These are phyloP conservation scores for Antitrichia curtipendula DNA, from an alignment of 225 moss, liverwort and hornwort genomes.

Conservation along the genomic window DNA sequence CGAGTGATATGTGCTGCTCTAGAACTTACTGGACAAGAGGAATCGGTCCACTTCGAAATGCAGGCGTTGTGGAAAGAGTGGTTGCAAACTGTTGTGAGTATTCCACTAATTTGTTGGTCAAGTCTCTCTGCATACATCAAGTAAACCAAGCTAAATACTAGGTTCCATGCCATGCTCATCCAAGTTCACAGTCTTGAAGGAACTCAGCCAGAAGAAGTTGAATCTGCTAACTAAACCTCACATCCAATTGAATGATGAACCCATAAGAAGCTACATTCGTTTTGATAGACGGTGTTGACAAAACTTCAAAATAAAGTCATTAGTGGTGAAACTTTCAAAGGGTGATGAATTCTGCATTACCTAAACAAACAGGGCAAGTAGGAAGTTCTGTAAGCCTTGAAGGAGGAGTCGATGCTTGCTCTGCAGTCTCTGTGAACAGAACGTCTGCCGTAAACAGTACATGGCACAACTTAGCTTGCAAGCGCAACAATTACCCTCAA, in stretches of 20 bases:
- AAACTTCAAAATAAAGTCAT: not conserved
- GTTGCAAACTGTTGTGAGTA: conserved; percentile 92
- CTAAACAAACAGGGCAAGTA: conserved; percentile 94
- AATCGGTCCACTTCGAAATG: conserved; percentile 99
- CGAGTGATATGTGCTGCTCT: not conserved
- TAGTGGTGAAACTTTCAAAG: not conserved
- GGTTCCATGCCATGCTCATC: not conserved
- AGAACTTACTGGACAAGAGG: conserved; percentile 81
- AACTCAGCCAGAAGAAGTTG: not conserved
- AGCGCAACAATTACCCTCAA: not conserved
- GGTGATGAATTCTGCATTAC: conserved; percentile 4
- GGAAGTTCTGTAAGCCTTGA: conserved; percentile 88
- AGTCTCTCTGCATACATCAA: conserved; percentile 68
- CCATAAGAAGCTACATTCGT: not conserved
- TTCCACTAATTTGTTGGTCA: conserved; percentile 95
- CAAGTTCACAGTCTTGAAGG: not conserved
- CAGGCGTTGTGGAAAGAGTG: conserved; percentile 96
- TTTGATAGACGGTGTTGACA: not conserved
- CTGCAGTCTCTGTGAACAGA: conserved; percentile 75
- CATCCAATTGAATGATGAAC: not conserved
- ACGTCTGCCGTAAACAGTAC: conserved; percentile 84
- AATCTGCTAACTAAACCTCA: not conserved
- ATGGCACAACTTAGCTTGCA: conserved; percentile 91
- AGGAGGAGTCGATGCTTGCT: conserved; percentile 85
- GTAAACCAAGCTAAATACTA: not conserved